A percentile compares a stretch with the other conserved stretches of the same genome.
phyloP scores from a whole-genome alignment of 2,329 filamentous ascomycete genomes.

The Penicillium sumatraense region DNA sequence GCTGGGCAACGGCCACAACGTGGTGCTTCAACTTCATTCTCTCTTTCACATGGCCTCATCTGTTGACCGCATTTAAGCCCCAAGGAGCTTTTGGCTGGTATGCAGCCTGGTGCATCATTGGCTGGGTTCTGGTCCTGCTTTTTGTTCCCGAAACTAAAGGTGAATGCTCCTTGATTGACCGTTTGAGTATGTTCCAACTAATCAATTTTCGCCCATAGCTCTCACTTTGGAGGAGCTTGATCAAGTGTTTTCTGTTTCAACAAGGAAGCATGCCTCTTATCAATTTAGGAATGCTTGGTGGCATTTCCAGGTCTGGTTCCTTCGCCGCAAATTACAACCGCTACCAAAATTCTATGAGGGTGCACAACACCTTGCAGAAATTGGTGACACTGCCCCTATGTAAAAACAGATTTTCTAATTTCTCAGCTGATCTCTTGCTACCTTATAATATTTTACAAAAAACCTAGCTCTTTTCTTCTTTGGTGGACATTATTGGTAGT shows the following conservation, averaged over 20 bases:
- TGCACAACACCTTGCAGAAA: slow-evolving; percentile 28
- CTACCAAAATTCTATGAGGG: slow-evolving; percentile 40
- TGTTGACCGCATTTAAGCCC: slow-evolving; percentile 53
- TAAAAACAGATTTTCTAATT: not conserved
- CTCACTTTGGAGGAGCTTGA: slow-evolving; percentile 54
- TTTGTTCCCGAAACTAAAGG: slow-evolving; percentile 58
- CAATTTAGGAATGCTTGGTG: slow-evolving; percentile 44
- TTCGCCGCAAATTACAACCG: slow-evolving; percentile 42
- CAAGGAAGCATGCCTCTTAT: slow-evolving; percentile 47
- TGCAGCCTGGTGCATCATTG: slow-evolving; percentile 59
- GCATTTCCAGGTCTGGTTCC: slow-evolving; percentile 46
- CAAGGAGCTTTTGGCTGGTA: slow-evolving; percentile 63
- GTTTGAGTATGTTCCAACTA: slow-evolving; percentile 5
- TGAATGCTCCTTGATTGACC: slow-evolving; percentile 12
- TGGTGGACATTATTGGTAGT: too few species aligned
- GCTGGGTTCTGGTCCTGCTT: slow-evolving; percentile 56
- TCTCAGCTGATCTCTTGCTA: not conserved
- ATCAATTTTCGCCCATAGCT: slow-evolving; percentile 25
- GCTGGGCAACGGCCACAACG: slow-evolving; percentile 58
- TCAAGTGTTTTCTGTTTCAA: slow-evolving; percentile 59
- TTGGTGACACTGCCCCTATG: slow-evolving; percentile 10
- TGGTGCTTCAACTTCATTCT: slow-evolving; percentile 63
- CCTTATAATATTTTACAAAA: too few species aligned
- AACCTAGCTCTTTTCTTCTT: too few species aligned
- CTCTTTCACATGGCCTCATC: slow-evolving; percentile 57